Base-by-base conservation (phyloP, 345 rosid genomes). In the Schrenkiella parvula region DNA sequence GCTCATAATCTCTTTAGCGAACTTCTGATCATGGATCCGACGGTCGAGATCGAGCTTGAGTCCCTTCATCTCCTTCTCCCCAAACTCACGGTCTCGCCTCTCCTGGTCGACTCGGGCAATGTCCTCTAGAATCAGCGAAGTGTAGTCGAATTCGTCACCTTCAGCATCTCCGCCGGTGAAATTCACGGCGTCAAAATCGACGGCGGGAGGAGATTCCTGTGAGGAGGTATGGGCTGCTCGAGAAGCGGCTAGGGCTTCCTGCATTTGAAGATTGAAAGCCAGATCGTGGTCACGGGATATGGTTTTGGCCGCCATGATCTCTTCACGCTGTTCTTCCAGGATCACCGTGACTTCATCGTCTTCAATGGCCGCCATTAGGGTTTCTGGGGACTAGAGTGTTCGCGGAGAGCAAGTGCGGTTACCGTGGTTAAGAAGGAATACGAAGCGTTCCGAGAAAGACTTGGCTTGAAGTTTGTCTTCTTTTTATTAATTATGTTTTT, bases 211-310 rank as follows among this genome's bases (percentile, higher is more conserved):
- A 6, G 80, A 52, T 0, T 68, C 18, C 6, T 62, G 48, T 0
- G 72, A 31, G 48, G 78, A 65, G 9, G 39, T 70, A 56, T 22
- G 70, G 9, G 42, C 35, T 14, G 82, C 55, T 61, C 82, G 77
- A 19, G 90, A 85, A 47, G 86, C 82, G 76, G 67, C 55, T 14
- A 83, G 54, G 63, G 90, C 83, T 81, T 89, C 96, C 41, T 83
- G 70, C 82, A 87, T 72, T 69, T 89, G 96, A 66, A 89, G 90
- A 13, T 78, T 47, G 80, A 82, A 86, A 14, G 92, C 96, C 3
- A 81, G 79, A 43, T 87, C 88, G 41, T 59, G 70, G 65, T 89
- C 96, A 4, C 78, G 17, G n/a, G 58, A 57, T 14, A 80, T 55
- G 78, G 86, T 22, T 74, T 70, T 74, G 54, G 90, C 89, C 3